A percentile compares a stretch with the other conserved stretches of the same genome.
Evolutionary conservation across 73 alveolate genomes (phyloP).

Genomic region (Stentor coeruleus): DNA sequence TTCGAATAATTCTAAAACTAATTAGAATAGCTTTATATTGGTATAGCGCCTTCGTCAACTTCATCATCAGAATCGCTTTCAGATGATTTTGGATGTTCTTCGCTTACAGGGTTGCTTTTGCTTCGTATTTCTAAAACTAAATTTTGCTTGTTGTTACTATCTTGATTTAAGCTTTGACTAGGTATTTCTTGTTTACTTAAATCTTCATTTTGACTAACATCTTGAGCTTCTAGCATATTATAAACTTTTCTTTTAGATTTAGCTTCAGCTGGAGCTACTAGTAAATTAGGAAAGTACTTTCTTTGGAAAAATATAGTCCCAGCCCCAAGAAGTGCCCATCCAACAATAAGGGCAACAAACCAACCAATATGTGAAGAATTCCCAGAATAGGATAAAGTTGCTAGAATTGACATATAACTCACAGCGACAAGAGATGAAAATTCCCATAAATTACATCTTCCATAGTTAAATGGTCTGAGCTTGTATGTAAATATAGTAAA

Average conservation of each 20-base stretch:
- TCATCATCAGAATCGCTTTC: too few species aligned
- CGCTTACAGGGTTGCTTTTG: too few species aligned
- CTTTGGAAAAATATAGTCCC: not conserved
- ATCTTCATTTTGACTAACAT: too few species aligned
- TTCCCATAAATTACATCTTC: slow-evolving; percentile 27
- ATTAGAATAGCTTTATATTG: too few species aligned
- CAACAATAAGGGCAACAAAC: slow-evolving; percentile 22
- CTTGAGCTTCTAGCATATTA: not conserved
- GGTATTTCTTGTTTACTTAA: too few species aligned
- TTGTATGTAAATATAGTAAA: slow-evolving; percentile 9
- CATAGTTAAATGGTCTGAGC: slow-evolving; percentile 7
- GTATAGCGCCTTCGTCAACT: too few species aligned
- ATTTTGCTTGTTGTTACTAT: too few species aligned
- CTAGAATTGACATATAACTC: slow-evolving; percentile 12
- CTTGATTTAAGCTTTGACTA: too few species aligned
- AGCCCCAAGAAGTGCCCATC: not conserved
- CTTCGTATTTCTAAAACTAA: too few species aligned
- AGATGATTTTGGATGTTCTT: too few species aligned
- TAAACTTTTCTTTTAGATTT: not conserved
- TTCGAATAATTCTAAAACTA: too few species aligned
- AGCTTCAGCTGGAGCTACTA: slow-evolving; percentile 1
- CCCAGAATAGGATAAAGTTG: slow-evolving; percentile 6
- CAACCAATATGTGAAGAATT: not conserved
- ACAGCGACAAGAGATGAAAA: not conserved
- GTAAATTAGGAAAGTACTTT: not conserved